These are phyloP conservation scores for Yamadazyma membranifaciens DNA, from an alignment of 1,139 yeast genomes.

Conservation along the genomic window DNA sequence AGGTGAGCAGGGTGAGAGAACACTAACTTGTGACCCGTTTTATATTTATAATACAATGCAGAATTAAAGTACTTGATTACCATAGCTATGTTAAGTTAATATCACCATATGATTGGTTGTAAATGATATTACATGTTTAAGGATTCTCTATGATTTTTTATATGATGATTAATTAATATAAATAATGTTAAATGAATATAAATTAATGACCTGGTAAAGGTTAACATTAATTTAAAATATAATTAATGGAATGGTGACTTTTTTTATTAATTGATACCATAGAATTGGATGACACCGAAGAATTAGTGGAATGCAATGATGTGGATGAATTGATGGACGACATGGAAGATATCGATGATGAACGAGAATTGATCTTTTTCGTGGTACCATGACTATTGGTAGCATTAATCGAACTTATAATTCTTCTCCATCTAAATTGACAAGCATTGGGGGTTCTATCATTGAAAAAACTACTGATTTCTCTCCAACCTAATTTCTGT, in stretches of 20 bases:
- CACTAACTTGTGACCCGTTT: too few relatives aligned
- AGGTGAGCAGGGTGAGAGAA: too few relatives aligned
- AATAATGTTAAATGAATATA: not conserved
- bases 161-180: too few relatives aligned
- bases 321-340: not conserved
- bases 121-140: too few relatives aligned
- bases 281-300: slow-evolving; percentile 1
- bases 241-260: slow-evolving; percentile 30
- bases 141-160: too few relatives aligned
- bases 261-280: slow-evolving; percentile 18
- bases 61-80: not conserved
- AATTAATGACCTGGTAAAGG: not conserved
- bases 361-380: not conserved
- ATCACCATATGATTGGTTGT: too few relatives aligned
- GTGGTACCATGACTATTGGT: slow-evolving; percentile 1
- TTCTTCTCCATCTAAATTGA: slow-evolving; percentile 48
- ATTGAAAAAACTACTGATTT: slow-evolving; percentile 39
- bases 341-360: slow-evolving; percentile 2
- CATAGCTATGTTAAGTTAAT: not conserved
- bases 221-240: slow-evolving; percentile 19
- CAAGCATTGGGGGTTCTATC: slow-evolving; percentile 49
- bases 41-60: slow-evolving; percentile 2
- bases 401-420: slow-evolving; percentile 25
- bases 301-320: not conserved
- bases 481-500: slow-evolving; percentile 48